Base-by-base conservation (phyloP, 345 rosid species). In the Arabidopsis suecica region DNA sequence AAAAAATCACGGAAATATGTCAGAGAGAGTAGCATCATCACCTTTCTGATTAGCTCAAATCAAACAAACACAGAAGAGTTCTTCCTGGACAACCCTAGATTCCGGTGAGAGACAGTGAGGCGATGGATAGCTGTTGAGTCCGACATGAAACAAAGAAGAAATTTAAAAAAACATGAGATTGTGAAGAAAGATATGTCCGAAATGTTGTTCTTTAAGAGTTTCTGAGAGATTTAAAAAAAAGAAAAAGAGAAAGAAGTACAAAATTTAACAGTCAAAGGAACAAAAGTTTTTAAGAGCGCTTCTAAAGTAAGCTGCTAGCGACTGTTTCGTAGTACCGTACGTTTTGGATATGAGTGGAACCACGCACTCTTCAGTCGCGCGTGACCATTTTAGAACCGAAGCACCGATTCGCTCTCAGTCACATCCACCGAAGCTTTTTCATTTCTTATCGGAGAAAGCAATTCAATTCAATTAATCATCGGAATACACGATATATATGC, bases 401-500 rank as follows among this genome's bases (percentile, higher is more conserved):
- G 53, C 74, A 61, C 69, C 69, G 56, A 75, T 76, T 51, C 69
- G 69, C 37, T 28, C 63, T 61, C 63, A 5, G 79, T 41, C 73
- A 67, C 73, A 68, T 18, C 47, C 9, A 28, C 56, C 73, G 0
- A 68, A 60, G 48, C 57, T 10, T 40, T 57, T 22, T 10, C 13
- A 13, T 41, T 18, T 36, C 3, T 42, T 51, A 47, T 9, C 3
- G 5, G 34, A 18, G 2, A 18, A 51, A 67, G 14, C 36, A 51
- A 38, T 40, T 16, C 18, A 16, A 16, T 16, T 16, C 18, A 16
- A 16, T 16, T 16, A 16, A 16, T 16, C 18, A 16, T 16, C 18
- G 18, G 18, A 16, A 16, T 16, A 16, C 18, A 16, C 18, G 18
- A 16, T 16, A 16, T 16, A 16, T 16, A 16, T 16, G 18, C 18